Evolutionary conservation across 2,329 filamentous ascomycete species (phyloP).

Genomic region (Chaetomiaceae sp.): DNA sequence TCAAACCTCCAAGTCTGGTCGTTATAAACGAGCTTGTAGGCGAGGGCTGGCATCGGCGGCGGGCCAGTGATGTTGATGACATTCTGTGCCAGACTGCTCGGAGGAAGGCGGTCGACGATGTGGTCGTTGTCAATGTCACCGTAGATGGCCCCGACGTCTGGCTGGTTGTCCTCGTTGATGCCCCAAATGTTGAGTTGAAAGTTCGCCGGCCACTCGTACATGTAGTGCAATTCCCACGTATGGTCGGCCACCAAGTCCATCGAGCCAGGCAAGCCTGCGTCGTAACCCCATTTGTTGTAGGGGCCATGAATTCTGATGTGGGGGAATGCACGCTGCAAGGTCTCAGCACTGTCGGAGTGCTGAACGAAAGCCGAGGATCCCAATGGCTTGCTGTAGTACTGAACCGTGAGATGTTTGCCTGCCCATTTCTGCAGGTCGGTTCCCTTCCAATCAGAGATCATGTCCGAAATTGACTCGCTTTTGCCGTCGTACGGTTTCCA

Average conservation of each 20-base stretch:
- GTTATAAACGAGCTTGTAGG: constrained; percentile 51
- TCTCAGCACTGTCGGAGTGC: constrained; percentile 47
- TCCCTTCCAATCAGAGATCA: constrained; percentile 50
- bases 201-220: constrained; percentile 58
- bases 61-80: constrained; percentile 55
- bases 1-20: constrained; percentile 50
- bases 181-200: constrained; percentile 64
- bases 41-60: constrained; percentile 50
- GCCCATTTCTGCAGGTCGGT: constrained; percentile 53
- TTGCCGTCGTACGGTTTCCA: constrained; percentile 55
- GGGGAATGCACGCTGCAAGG: constrained; percentile 49
- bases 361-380: constrained; percentile 58
- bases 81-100: constrained; percentile 49
- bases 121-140: constrained; percentile 59
- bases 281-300: constrained; percentile 61
- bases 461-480: constrained; percentile 35
- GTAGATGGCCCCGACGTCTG: constrained; percentile 54
- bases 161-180: constrained; percentile 57
- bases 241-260: constrained; percentile 46
- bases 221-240: constrained; percentile 55
- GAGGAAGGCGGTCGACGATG: constrained; percentile 57
- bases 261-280: constrained; percentile 51
- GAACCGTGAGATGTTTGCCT: constrained; percentile 57
- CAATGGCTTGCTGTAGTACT: constrained; percentile 57
- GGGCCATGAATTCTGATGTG: constrained; percentile 59